These are phyloP conservation scores for Suhomyces guaymorum DNA, from an alignment of 1,139 yeast genomes.

Conservation along the genomic window DNA sequence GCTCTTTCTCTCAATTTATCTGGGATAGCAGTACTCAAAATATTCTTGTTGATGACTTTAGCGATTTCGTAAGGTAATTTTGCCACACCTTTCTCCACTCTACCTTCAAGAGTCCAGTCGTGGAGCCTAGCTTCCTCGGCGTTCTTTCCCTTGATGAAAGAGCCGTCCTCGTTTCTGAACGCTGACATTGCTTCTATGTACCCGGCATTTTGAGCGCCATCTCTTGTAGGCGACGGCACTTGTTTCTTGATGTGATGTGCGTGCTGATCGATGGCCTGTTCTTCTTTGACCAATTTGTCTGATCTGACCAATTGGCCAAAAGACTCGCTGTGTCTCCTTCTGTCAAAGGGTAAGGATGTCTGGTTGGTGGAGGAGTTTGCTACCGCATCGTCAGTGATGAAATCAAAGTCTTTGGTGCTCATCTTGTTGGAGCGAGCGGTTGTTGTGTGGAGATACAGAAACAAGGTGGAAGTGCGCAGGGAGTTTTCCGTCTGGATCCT, in stretches of 20 bases:
- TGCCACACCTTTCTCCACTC: slow-evolving; percentile 47
- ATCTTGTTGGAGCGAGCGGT: slow-evolving; percentile 7
- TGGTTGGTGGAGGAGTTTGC: background rate
- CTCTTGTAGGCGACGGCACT: slow-evolving; percentile 4
- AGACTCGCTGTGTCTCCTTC: slow-evolving; percentile 32
- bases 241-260: slow-evolving; percentile 7
- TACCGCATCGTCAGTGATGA: slow-evolving; percentile 9
- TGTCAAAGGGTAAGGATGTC: slow-evolving; percentile 30
- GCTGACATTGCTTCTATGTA: slow-evolving; percentile 26
- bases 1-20: slow-evolving; percentile 56
- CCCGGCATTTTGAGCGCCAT: slow-evolving; percentile 8
- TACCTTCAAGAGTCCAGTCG: slow-evolving; percentile 47
- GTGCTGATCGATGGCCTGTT: slow-evolving; percentile 16
- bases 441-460: slow-evolving; percentile 1
- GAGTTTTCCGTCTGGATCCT: background rate
- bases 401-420: slow-evolving; percentile 13
- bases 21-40: slow-evolving; percentile 55
- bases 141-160: slow-evolving; percentile 44
- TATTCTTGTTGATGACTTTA: slow-evolving; percentile 58
- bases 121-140: slow-evolving; percentile 57
- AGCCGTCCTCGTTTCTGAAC: slow-evolving; percentile 41
- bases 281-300: slow-evolving; percentile 26
- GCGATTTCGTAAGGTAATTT: slow-evolving; percentile 55
- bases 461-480: background rate
- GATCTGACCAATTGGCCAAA: slow-evolving; percentile 52